Evolutionary conservation across 2,329 filamentous ascomycete species (phyloP), one percentile per base, ranked within the genome.

Genomic region (Microsporum canis): DNA sequence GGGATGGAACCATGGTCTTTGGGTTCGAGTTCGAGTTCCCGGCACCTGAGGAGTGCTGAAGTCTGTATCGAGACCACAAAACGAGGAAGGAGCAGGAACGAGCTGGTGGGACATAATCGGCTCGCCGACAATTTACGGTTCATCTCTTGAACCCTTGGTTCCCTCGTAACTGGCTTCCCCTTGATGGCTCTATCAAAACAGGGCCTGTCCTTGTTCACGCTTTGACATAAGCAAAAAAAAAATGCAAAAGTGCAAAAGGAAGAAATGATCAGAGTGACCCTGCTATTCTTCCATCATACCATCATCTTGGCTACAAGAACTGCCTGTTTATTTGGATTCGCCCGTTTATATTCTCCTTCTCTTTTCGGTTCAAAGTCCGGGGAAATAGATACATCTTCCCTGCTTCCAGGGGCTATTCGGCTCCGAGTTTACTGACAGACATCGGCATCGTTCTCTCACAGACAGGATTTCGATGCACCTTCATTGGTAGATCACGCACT

Each of bases 71-170:
- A 55, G 29, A 55, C 49, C 49, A 33, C 45, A 7, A n/a, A 47
- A 33, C 51, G 51, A 55, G 51, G 33, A 31, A 53, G 27, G 14
- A 43, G 49, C 51, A 31, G 51, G 51, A 55, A 55, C 51, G 51
- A 55, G 51, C 51, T 55, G 51, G 51, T 55, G 51, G 51, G 51
- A 43, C 39, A 43, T n/a, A 47, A 55, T 55, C 51, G 51, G 51
- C 51, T 55, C 51, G 51, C 51, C 51, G 51, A 55, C 51, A 55
- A n/a, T 55, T 53, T 55, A 55, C 51, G 51, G 51, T 36, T 51
- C 45, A 51, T 51, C 45, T 51, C 45, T 47, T 47, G 43, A 55
- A 36, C 51, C 51, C 14, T 55, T 36, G 33, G 29, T 55, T 36
- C 51, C 51, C 51, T 55, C 51, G 51, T 55, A 55, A 55, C n/a